These are phyloP conservation scores for Conoideocrella luteorostrata DNA, from an alignment of 2,329 filamentous ascomycete species.

Conservation along the genomic window DNA sequence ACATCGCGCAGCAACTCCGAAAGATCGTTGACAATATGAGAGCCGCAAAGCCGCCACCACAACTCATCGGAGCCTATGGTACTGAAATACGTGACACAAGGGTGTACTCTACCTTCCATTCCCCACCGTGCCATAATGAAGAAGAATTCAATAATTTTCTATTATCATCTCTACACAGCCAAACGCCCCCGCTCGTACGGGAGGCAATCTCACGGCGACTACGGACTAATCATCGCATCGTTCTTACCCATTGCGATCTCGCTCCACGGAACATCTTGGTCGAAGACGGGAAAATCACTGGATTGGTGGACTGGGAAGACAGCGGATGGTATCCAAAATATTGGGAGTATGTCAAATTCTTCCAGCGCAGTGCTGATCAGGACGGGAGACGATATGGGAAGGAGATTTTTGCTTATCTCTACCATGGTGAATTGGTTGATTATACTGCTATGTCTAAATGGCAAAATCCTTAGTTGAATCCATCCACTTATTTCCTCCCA, in stretches of 20 bases:
- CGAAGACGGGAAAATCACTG: conserved; percentile 29
- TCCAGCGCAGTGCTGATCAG: conserved; percentile 14
- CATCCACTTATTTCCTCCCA: too few relatives aligned
- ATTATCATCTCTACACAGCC: conserved; percentile 10
- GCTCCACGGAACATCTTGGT: conserved; percentile 38
- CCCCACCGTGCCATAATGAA: conserved; percentile 17
- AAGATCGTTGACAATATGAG: conserved; percentile 19
- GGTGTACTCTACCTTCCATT: conserved; percentile 14
- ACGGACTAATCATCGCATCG: conserved; percentile 22
- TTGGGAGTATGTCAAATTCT: conserved; percentile 32
- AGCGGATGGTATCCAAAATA: conserved; percentile 40
- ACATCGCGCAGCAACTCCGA: conserved; percentile 18
- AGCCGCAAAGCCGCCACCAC: conserved; percentile 14
- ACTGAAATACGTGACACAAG: conserved; percentile 20
- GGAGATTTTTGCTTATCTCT: conserved; percentile 19
- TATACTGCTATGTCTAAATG: conserved; percentile 18
- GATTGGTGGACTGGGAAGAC: conserved; percentile 41
- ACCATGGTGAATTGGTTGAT: conserved; percentile 20
- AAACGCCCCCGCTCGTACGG: conserved; percentile 14
- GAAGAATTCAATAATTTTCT: conserved; percentile 20
- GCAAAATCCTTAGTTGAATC: conserved; percentile 12
- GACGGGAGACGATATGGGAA: conserved; percentile 18
- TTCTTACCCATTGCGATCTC: conserved; percentile 47
- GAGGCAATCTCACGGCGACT: conserved; percentile 18
- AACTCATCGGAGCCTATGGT: conserved; percentile 19